phyloP scores from a whole-genome alignment of 164 flowering plant genomes.

The Sextonia rubra region DNA sequence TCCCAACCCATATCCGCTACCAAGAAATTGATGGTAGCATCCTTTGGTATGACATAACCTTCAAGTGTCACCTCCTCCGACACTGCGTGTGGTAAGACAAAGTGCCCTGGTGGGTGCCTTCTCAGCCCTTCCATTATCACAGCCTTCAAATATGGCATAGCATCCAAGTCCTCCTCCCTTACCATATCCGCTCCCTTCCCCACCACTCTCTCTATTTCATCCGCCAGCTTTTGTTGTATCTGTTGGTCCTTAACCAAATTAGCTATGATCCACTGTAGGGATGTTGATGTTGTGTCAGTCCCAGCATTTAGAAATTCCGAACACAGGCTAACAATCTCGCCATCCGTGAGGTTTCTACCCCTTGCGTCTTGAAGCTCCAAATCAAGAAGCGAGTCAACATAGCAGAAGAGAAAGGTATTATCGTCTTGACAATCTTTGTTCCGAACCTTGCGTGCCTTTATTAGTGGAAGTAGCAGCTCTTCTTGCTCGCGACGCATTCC shows the following conservation, averaged over 20 bases:
- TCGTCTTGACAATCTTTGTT: background rate
- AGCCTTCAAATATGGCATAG: constrained; percentile 29
- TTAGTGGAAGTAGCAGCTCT: constrained; percentile 16
- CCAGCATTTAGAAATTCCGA: constrained; percentile 34
- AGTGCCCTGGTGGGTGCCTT: constrained; percentile 38
- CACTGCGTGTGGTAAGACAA: constrained; percentile 24
- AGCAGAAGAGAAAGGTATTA: background rate
- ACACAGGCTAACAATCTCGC: constrained; percentile 26
- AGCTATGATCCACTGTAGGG: constrained; percentile 35
- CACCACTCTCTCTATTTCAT: constrained; percentile 20
- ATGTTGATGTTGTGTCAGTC: constrained; percentile 27
- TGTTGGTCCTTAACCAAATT: constrained; percentile 27
- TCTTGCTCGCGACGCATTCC: constrained; percentile 15
- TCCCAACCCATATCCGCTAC: constrained; percentile 32
- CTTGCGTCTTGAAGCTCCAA: constrained; percentile 25
- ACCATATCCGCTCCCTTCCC: constrained; percentile 11
- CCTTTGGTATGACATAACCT: constrained; percentile 28
- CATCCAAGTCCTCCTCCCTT: constrained; percentile 27
- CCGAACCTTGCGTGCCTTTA: constrained; percentile 12
- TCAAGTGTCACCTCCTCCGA: constrained; percentile 14
- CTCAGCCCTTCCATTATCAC: constrained; percentile 32
- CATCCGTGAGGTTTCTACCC: constrained; percentile 25
- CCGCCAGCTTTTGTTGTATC: constrained; percentile 27
- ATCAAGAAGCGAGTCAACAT: constrained; percentile 24
- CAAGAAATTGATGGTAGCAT: constrained; percentile 23